phyloP scores from a whole-genome alignment of 176 grass and related monocot species.

The Triticum urartu region DNA sequence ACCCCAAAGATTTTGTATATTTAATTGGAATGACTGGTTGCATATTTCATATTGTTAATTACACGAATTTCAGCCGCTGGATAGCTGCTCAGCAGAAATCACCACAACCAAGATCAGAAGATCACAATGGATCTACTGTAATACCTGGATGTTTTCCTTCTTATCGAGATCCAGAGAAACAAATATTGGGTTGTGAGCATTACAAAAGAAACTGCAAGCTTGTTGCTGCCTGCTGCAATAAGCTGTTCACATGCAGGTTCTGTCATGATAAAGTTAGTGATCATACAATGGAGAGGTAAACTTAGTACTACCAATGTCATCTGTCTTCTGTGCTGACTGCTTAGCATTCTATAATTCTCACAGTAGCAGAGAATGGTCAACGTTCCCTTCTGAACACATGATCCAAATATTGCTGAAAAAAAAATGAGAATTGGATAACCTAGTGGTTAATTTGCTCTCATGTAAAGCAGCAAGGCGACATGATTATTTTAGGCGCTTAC shows the following conservation, averaged over 20 bases:
- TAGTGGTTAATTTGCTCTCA: background rate
- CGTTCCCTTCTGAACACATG: background rate
- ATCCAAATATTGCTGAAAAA: background rate
- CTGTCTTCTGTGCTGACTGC: background rate
- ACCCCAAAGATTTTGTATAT: background rate
- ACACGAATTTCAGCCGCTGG: slow-evolving; percentile 68
- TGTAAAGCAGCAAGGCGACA: background rate
- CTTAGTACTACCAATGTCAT: background rate
- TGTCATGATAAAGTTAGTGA: slow-evolving; percentile 94
- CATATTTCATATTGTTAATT: slow-evolving; percentile 18
- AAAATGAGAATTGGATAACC: background rate
- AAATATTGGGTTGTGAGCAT: slow-evolving; percentile 88
- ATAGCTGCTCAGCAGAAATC: slow-evolving; percentile 88
- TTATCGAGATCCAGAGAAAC: slow-evolving; percentile 58
- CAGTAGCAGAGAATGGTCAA: background rate
- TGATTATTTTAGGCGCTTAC: background rate
- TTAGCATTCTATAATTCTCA: background rate
- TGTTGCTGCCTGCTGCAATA: slow-evolving; percentile 82
- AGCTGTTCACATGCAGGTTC: slow-evolving; percentile 89
- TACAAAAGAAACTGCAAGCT: slow-evolving; percentile 96
- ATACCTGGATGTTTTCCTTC: slow-evolving; percentile 55
- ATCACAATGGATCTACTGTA: slow-evolving; percentile 17
- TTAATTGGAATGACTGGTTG: background rate
- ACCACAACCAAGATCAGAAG: slow-evolving; percentile 39
- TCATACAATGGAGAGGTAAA: slow-evolving; percentile 88